These are phyloP conservation scores for Naumovozyma baii DNA, from an alignment of 805 yeast genomes.

Conservation along the genomic window DNA sequence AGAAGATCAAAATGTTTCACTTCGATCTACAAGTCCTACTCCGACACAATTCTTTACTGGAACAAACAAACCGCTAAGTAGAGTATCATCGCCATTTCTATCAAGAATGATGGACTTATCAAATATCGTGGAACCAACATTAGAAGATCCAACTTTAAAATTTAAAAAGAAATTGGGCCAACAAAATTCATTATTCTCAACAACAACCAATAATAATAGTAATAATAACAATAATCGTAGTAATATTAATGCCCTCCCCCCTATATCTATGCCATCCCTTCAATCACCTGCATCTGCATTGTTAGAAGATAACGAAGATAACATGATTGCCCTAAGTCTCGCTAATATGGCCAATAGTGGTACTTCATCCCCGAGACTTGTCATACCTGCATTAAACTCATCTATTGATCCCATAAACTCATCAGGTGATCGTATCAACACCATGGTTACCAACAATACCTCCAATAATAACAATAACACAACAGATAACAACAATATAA, in stretches of 20 bases:
- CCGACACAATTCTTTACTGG: conserved; percentile 11
- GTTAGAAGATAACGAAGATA: conserved; percentile 28
- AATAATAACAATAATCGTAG: neutral
- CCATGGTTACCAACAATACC: neutral
- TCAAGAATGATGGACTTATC: conserved; percentile 31
- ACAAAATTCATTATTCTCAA: neutral
- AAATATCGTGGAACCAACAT: conserved; percentile 31
- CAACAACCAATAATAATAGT: neutral
- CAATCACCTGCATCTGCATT: conserved; percentile 5
- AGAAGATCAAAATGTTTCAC: neutral
- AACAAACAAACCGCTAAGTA: conserved; percentile 16
- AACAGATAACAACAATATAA: neutral
- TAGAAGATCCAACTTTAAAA: conserved; percentile 28
- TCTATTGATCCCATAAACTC: conserved; percentile 13
- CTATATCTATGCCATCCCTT: neutral
- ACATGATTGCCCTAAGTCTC: conserved; percentile 28
- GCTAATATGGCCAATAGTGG: conserved; percentile 31
- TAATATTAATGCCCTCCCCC: neutral
- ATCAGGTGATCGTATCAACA: conserved; percentile 6
- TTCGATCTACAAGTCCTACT: conserved; percentile 4
- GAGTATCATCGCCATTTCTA: conserved; percentile 28
- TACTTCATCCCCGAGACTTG: conserved; percentile 27
- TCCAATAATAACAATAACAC: conserved; percentile 3
- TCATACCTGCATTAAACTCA: conserved; percentile 22
- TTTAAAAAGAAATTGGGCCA: conserved; percentile 15